phyloP scores from a whole-genome alignment of 2,329 filamentous ascomycete genomes.

The Alternaria incomplexa region DNA sequence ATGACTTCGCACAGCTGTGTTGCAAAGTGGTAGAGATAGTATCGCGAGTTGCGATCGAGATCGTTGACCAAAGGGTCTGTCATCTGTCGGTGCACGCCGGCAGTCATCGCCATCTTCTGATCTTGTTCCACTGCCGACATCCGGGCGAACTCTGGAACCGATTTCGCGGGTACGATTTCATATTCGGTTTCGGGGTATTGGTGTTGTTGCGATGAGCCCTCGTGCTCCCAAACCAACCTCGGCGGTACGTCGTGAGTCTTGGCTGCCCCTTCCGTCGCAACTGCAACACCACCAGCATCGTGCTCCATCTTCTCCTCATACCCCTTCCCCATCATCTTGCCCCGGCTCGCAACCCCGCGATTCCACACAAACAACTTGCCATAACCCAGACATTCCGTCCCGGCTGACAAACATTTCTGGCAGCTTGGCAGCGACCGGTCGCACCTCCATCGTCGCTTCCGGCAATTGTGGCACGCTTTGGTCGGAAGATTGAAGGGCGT shows the following conservation, averaged over 20 bases:
- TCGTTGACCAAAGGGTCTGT: constrained; percentile 64
- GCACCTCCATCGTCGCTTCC: constrained; percentile 65
- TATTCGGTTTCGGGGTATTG: not conserved
- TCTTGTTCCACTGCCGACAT: constrained; percentile 9
- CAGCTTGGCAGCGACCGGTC: constrained; percentile 66
- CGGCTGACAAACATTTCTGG: constrained; percentile 63
- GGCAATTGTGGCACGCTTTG: constrained; percentile 66
- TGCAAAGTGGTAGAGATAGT: constrained; percentile 57
- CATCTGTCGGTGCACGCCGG: constrained; percentile 51
- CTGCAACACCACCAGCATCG: not conserved
- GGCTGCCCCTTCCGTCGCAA: constrained; percentile 30
- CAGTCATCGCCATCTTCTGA: constrained; percentile 25
- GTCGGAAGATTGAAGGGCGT: constrained; percentile 39
- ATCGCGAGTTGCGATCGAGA: constrained; percentile 54
- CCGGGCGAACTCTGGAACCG: not conserved
- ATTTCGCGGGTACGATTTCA: not conserved
- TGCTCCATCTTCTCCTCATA: constrained; percentile 48
- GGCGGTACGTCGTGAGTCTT: constrained; percentile 25
- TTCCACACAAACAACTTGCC: constrained; percentile 67
- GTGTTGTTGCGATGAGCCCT: constrained; percentile 5
- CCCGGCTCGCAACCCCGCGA: constrained; percentile 58
- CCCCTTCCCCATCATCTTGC: constrained; percentile 61
- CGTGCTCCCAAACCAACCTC: constrained; percentile 26
- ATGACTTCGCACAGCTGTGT: constrained; percentile 62
- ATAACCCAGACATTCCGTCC: constrained; percentile 67